Evolutionary conservation across 2,329 filamentous ascomycete genomes (phyloP), one percentile per base, ranked within the genome.

Genomic region (Daldinia eschscholtzii): DNA sequence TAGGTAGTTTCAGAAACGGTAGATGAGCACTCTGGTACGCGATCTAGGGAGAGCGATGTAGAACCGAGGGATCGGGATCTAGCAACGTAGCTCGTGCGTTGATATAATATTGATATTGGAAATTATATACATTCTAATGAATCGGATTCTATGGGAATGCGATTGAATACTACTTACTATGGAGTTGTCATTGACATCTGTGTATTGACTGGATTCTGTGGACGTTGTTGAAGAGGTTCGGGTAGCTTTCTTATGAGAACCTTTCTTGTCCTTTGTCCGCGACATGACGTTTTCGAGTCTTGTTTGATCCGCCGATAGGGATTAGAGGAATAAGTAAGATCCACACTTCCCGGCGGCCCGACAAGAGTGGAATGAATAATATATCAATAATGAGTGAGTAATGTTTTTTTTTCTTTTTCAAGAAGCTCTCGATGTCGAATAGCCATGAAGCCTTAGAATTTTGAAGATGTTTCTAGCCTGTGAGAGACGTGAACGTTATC

Each of bases 221-320:
- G 64, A 68, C 69, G 50, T 60, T 68, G 59, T 64, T 67, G 64
- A 53, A 63, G 64, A 65, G 28, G 52, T 33, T 57, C 64, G 57
- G 69, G 35, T 71, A 65, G 63, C 55, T 55, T 37, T 33, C 28
- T 56, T 55, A 15, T 61, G 68, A 61, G 65, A 46, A 41, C 48
- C 41, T 18, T 23, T 57, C 28, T 68, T 56, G 28, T 60, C 46
- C 6, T 46, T 41, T 37, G 39, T 37, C 44, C 42, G 57, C 42
- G 39, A 18, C 39, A 64, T 65, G 66, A 65, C 58, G 61, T 64
- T 60, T 41, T 61, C 39, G 35, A 59, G 41, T 30, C 30, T 50
- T 35, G 26, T 37, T 35, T 20, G 33, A 30, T 53, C 63, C 62
- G 48, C 41, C 50, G 65, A 63, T 52, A 58, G 59, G 52, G 60